phyloP scores from a whole-genome alignment of 805 yeast genomes.

The Wickerhamomyces rabaulensis region DNA sequence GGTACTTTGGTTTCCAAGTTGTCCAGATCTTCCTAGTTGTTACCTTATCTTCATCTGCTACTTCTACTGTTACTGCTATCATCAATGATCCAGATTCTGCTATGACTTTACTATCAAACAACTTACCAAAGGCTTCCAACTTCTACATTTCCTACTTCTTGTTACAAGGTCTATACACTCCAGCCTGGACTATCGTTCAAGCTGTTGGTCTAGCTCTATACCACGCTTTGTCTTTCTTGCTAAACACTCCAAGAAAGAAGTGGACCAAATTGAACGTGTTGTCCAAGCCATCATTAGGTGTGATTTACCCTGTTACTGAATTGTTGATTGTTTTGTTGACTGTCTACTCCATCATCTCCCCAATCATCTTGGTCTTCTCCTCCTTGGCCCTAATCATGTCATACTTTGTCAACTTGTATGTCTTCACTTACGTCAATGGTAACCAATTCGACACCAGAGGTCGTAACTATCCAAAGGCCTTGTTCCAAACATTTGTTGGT shows the following conservation, averaged over 20 bases:
- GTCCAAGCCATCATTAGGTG: slow-evolving; percentile 73
- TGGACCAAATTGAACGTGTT: slow-evolving; percentile 73
- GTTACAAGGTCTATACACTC: slow-evolving; percentile 72
- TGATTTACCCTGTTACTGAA: slow-evolving; percentile 72
- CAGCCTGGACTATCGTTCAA: slow-evolving; percentile 76
- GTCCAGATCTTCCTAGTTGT: slow-evolving; percentile 69
- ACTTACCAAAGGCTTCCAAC: slow-evolving; percentile 69
- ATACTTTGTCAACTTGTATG: slow-evolving; percentile 59
- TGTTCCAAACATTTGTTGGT: slow-evolving; percentile 69
- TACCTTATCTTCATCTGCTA: slow-evolving; percentile 66
- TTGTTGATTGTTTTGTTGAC: slow-evolving; percentile 68
- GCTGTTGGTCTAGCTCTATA: slow-evolving; percentile 67
- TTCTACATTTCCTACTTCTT: slow-evolving; percentile 82
- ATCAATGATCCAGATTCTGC: slow-evolving; percentile 53
- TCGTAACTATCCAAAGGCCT: slow-evolving; percentile 64
- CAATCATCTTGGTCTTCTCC: slow-evolving; percentile 66
- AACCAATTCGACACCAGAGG: slow-evolving; percentile 62
- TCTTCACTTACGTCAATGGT: slow-evolving; percentile 55
- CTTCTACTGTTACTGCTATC: slow-evolving; percentile 61
- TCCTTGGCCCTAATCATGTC: slow-evolving; percentile 50
- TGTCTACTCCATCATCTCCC: slow-evolving; percentile 75
- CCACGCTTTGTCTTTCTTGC: slow-evolving; percentile 69
- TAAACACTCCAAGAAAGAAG: slow-evolving; percentile 86
- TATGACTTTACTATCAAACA: slow-evolving; percentile 55
- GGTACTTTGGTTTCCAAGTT: slow-evolving; percentile 87